Evolutionary conservation across 352 stramenopile genomes (phyloP).

Genomic region (Plasmopara viticola): DNA sequence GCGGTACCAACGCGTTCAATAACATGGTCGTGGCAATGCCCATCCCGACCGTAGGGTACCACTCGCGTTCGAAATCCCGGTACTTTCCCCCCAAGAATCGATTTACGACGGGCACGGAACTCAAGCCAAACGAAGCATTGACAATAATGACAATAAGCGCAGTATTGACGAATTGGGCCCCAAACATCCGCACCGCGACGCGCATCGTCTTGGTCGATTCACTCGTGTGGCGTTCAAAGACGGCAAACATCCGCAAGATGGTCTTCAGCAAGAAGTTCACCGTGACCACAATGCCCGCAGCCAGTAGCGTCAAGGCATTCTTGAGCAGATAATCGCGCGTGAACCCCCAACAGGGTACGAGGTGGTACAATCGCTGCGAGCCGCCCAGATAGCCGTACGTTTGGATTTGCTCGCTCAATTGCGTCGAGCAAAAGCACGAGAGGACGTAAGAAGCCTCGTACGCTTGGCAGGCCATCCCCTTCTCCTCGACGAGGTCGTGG

Average conservation of each 20-base stretch:
- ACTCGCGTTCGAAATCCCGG: slow-evolving; percentile 42
- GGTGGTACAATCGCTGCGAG: slow-evolving; percentile 27
- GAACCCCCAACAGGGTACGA: slow-evolving; percentile 35
- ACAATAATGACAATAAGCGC: slow-evolving; percentile 49
- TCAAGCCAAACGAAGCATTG: slow-evolving; percentile 37
- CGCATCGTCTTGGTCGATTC: slow-evolving; percentile 39
- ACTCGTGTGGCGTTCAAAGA: slow-evolving; percentile 46
- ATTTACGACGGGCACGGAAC: slow-evolving; percentile 20
- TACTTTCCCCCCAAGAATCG: slow-evolving; percentile 40
- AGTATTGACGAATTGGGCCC: slow-evolving; percentile 52
- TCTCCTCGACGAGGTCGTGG: slow-evolving; percentile 13
- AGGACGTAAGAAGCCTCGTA: slow-evolving; percentile 35
- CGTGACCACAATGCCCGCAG: slow-evolving; percentile 34
- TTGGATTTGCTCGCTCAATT: slow-evolving; percentile 23
- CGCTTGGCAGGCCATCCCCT: slow-evolving; percentile 21
- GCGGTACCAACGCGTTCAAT: slow-evolving; percentile 40
- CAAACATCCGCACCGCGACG: slow-evolving; percentile 44
- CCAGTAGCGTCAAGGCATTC: slow-evolving; percentile 37
- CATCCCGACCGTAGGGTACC: slow-evolving; percentile 52
- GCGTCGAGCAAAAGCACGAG: slow-evolving; percentile 40
- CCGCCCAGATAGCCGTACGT: slow-evolving; percentile 30
- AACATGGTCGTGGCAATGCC: slow-evolving; percentile 51
- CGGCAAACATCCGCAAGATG: slow-evolving; percentile 35
- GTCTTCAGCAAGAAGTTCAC: slow-evolving; percentile 45
- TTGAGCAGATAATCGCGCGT: slow-evolving; percentile 40